A percentile compares a stretch with the other conserved stretches of the same genome.
Evolutionary conservation across 192 early-diverging fungal species (phyloP).

Genomic region (Thamnidium elegans): DNA sequence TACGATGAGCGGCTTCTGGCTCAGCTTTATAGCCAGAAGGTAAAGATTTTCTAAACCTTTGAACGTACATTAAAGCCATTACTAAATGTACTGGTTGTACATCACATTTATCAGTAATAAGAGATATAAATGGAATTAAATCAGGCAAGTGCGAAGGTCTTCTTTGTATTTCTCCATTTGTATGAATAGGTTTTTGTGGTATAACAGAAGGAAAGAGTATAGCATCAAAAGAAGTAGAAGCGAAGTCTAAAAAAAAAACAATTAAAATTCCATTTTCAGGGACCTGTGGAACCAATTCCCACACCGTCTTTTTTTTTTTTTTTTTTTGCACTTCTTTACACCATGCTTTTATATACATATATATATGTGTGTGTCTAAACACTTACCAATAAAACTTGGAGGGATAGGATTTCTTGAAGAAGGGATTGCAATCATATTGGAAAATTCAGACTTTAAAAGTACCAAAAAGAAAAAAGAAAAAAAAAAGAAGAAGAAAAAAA

Average conservation of each 20-base stretch:
- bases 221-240: slow-evolving; percentile 38
- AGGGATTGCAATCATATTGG: slow-evolving; percentile 1
- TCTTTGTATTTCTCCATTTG: slow-evolving; percentile 5
- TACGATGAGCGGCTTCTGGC: slow-evolving; percentile 38
- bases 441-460: slow-evolving; percentile 3
- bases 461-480: slow-evolving; percentile 31
- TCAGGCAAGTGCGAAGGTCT: slow-evolving; percentile 29
- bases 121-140: slow-evolving; percentile 36
- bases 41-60: slow-evolving; percentile 33
- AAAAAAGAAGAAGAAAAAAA: slow-evolving; percentile 10
- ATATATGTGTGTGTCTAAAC: too few species aligned
- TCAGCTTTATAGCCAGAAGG: slow-evolving; percentile 39
- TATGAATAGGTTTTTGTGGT: neutral
- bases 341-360: too few species aligned
- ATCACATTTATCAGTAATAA: slow-evolving; percentile 38
- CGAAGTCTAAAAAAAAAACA: slow-evolving; percentile 25
- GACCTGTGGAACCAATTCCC: too few species aligned
- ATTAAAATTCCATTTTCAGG: neutral
- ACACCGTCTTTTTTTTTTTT: too few species aligned
- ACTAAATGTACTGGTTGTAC: slow-evolving; percentile 30
- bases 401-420: slow-evolving; percentile 21
- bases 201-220: slow-evolving; percentile 30
- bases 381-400: slow-evolving; percentile 31
- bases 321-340: too few species aligned
- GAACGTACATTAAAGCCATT: slow-evolving; percentile 40